Conservation (phyloP, 2,329 filamentous ascomycete genomes). For the Diplodia scrobiculata region DNA sequence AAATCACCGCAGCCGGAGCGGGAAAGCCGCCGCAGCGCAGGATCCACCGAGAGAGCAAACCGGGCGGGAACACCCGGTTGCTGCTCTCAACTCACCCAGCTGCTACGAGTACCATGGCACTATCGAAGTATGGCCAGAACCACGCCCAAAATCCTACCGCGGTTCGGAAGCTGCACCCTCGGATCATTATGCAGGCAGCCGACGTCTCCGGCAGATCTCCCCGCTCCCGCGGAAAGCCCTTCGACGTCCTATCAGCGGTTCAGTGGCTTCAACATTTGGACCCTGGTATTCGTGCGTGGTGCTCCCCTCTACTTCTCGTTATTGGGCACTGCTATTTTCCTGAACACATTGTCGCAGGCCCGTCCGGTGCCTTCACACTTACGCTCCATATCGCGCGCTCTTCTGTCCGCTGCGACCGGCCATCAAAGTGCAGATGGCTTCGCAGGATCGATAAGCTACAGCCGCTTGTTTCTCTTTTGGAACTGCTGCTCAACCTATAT, state of each 20-base stretch:
- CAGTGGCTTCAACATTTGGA: neutral
- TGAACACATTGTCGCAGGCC: neutral
- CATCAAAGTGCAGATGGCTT: too few species aligned
- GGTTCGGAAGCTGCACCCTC: constrained; percentile 2
- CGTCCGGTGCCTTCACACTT: neutral
- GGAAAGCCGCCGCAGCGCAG: neutral
- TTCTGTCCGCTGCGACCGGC: too few species aligned
- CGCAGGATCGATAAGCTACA: neutral
- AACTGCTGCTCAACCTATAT: neutral
- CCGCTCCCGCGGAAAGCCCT: neutral
- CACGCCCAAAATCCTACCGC: neutral
- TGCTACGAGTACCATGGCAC: neutral
- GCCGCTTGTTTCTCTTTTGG: neutral
- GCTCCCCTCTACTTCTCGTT: neutral
- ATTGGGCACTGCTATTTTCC: neutral
- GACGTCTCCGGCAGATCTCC: neutral
- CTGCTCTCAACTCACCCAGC: neutral
- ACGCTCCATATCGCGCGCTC: too few species aligned
- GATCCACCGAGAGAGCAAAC: neutral
- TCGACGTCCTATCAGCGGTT: too few species aligned
- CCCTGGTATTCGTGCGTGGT: neutral
- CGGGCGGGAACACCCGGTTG: too few species aligned
- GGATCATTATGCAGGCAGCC: neutral
- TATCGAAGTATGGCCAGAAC: neutral
- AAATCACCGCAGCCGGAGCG: neutral